Evolutionary conservation across 2,329 filamentous ascomycete genomes (phyloP).

Genomic region (Emydomyces testavorans): DNA sequence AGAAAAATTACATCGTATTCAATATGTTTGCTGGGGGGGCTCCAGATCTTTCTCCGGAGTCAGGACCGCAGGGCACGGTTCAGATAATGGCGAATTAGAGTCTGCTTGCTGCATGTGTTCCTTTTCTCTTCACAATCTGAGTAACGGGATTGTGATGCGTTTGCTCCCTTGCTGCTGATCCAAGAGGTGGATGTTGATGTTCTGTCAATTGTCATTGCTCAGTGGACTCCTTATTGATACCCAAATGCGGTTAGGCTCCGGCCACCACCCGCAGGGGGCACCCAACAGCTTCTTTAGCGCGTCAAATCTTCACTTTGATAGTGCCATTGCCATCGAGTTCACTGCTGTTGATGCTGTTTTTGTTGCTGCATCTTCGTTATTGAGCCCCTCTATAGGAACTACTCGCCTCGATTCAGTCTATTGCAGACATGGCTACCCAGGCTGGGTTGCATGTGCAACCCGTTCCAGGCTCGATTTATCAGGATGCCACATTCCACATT

Average conservation of each 20-base stretch:
- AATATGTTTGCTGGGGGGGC: slow-evolving; percentile 6
- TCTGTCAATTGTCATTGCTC: slow-evolving; percentile 5
- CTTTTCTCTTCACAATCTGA: not conserved
- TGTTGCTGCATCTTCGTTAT: slow-evolving; percentile 17
- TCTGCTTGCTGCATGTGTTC: not conserved
- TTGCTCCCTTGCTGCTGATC: slow-evolving; percentile 11
- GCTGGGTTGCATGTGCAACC: slow-evolving; percentile 1
- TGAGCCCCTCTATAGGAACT: slow-evolving; percentile 17
- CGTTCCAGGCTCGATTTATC: not conserved
- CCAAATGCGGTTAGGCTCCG: slow-evolving; percentile 15
- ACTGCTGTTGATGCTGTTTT: not conserved
- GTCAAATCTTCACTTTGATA: not conserved
- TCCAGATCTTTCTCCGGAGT: not conserved
- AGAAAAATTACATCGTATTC: not conserved
- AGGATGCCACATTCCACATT: not conserved
- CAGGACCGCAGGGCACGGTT: slow-evolving; percentile 2
- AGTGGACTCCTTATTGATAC: slow-evolving; percentile 14
- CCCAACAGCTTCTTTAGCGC: not conserved
- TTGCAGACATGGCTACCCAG: slow-evolving; percentile 16
- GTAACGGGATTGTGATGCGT: not conserved
- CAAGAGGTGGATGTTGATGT: not conserved
- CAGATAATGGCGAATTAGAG: slow-evolving; percentile 6
- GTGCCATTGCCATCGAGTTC: not conserved
- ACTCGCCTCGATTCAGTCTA: not conserved
- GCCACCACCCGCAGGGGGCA: slow-evolving; percentile 5